Evolutionary conservation across 768 basidiomycete genomes (phyloP).

Genomic region (Pleurotus sapidus): DNA sequence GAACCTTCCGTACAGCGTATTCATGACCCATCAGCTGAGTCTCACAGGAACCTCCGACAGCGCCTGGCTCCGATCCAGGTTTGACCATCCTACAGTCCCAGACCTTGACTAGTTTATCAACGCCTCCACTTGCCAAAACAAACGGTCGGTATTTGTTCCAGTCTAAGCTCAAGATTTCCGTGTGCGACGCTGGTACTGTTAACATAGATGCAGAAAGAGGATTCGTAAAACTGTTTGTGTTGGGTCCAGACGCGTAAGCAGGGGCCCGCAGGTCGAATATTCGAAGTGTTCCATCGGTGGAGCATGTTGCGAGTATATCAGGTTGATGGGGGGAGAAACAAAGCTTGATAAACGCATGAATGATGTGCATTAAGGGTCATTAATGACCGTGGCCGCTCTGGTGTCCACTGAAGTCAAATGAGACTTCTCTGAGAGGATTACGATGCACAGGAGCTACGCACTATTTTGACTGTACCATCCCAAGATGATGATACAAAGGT

Average conservation of each 20-base stretch:
- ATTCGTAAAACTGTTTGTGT: constrained; percentile 56
- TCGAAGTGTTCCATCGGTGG: constrained; percentile 81
- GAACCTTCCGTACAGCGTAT: constrained; percentile 85
- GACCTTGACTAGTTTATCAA: constrained; percentile 72
- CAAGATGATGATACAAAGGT: constrained; percentile 85
- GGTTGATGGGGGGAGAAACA: constrained; percentile 95
- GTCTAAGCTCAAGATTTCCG: constrained; percentile 79
- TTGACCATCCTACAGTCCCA: constrained; percentile 91
- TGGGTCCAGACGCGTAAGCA: constrained; percentile 50
- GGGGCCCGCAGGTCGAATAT: constrained; percentile 77
- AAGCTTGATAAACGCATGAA: constrained; percentile 84
- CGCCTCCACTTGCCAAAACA: constrained; percentile 72
- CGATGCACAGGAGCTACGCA: constrained; percentile 34
- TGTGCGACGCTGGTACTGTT: constrained; percentile 74
- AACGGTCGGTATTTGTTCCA: constrained; percentile 93
- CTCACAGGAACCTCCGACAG: constrained; percentile 72
- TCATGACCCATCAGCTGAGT: constrained; percentile 77
- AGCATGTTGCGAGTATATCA: constrained; percentile 77
- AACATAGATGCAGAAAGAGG: constrained; percentile 70
- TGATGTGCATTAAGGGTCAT: constrained; percentile 80
- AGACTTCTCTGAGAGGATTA: background rate
- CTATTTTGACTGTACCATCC: constrained; percentile 90
- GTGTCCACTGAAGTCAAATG: constrained; percentile 67
- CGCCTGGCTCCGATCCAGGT: constrained; percentile 39
- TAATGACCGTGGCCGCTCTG: constrained; percentile 76